Evolutionary conservation across 2,329 filamentous ascomycete species (phyloP).

Genomic region (Fusarium coffeatum): DNA sequence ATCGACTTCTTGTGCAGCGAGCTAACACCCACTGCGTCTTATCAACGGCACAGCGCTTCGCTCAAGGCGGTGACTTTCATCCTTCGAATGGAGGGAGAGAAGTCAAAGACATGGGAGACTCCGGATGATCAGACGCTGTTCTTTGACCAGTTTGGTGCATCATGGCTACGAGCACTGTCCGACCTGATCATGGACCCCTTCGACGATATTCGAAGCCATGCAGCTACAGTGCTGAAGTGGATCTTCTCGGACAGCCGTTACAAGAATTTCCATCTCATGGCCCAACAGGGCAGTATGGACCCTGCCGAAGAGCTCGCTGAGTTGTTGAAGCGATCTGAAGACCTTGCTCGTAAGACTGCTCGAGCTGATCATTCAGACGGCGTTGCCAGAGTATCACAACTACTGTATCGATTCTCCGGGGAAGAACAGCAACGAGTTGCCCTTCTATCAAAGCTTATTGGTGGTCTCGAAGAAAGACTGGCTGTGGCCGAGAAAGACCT

Average conservation of each 20-base stretch:
- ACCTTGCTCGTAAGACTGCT: slow-evolving; percentile 74
- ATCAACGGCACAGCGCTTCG: slow-evolving; percentile 87
- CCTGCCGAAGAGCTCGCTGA: slow-evolving; percentile 53
- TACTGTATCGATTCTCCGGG: slow-evolving; percentile 71
- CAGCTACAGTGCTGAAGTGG: slow-evolving; percentile 62
- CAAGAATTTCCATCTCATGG: slow-evolving; percentile 40
- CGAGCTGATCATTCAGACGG: slow-evolving; percentile 94
- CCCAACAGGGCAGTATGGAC: slow-evolving; percentile 15
- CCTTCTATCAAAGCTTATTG: slow-evolving; percentile 69
- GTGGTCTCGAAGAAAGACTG: slow-evolving; percentile 73
- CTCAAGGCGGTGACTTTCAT: slow-evolving; percentile 76
- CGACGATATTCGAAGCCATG: slow-evolving; percentile 82
- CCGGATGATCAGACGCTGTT: slow-evolving; percentile 55
- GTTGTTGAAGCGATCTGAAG: slow-evolving; percentile 65
- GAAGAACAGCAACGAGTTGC: slow-evolving; percentile 56
- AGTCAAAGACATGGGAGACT: slow-evolving; percentile 55
- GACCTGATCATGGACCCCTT: slow-evolving; percentile 91
- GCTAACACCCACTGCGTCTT: slow-evolving; percentile 83
- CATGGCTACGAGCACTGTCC: slow-evolving; percentile 72
- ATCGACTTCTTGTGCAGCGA: slow-evolving; percentile 77
- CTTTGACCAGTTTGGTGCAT: slow-evolving; percentile 58
- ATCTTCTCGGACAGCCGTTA: slow-evolving; percentile 58
- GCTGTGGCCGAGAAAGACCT: slow-evolving; percentile 72
- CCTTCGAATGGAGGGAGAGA: slow-evolving; percentile 75
- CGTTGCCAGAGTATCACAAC: slow-evolving; percentile 79